Evolutionary conservation across 2,329 filamentous ascomycete species (phyloP).

Genomic region (Cordyceps cateniannulata): DNA sequence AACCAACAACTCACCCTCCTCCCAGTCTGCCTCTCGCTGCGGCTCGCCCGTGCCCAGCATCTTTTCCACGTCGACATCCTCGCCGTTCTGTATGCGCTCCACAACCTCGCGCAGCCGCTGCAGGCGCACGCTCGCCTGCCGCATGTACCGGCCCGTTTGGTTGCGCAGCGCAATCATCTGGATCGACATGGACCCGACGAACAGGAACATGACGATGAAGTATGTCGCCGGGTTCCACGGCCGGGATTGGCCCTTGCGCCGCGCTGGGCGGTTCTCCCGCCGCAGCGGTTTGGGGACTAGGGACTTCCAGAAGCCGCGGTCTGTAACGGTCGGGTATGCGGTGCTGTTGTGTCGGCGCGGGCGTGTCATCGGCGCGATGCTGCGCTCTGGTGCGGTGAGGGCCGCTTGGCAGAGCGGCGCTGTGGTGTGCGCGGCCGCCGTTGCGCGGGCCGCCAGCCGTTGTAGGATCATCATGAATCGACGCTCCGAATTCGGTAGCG

Average conservation of each 20-base stretch:
- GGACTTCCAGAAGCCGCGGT: conserved; percentile 61
- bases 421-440: not conserved
- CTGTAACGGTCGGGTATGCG: conserved; percentile 42
- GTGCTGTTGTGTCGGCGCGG: conserved; percentile 25
- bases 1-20: conserved; percentile 61
- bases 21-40: conserved; percentile 77
- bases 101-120: conserved; percentile 68
- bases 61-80: conserved; percentile 79
- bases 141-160: conserved; percentile 64
- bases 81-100: conserved; percentile 61
- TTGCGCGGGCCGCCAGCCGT: not conserved
- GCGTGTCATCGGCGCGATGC: not conserved
- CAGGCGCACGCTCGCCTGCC: conserved; percentile 75
- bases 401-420: not conserved
- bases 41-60: conserved; percentile 71
- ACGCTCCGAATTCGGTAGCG: not conserved
- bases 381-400: not conserved
- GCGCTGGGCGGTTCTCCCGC: conserved; percentile 27
- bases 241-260: conserved; percentile 37
- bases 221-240: conserved; percentile 78
- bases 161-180: conserved; percentile 79
- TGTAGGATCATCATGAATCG: not conserved
- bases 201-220: conserved; percentile 72
- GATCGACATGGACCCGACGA: conserved; percentile 94
- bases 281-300: conserved; percentile 63